phyloP scores from a whole-genome alignment of 2,329 filamentous ascomycete species.

The Fusarium sterilihyphosum region DNA sequence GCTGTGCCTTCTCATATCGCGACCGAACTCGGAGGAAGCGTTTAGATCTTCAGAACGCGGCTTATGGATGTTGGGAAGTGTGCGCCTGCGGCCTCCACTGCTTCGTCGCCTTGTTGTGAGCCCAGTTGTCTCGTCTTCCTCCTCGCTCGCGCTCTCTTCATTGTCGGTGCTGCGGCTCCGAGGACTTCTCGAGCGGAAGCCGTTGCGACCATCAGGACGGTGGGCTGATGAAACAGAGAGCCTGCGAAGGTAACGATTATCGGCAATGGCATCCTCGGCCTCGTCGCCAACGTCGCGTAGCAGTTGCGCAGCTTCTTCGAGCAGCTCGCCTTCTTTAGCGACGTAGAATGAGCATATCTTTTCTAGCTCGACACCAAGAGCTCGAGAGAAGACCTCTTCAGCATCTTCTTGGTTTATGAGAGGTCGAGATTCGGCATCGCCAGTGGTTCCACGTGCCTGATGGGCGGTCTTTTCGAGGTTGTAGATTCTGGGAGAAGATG shows the following conservation, averaged over 20 bases:
- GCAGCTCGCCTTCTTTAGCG: conserved; percentile 88
- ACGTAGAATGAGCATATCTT: conserved; percentile 94
- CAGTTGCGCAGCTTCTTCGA: conserved; percentile 81
- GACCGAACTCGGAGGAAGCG: conserved; percentile 68
- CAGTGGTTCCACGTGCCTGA: conserved; percentile 59
- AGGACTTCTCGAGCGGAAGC: conserved; percentile 48
- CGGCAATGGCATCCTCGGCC: conserved; percentile 64
- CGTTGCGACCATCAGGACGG: conserved; percentile 17
- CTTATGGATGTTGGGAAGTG: conserved; percentile 49
- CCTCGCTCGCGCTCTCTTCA: conserved; percentile 73
- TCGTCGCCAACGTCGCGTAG: conserved; percentile 77
- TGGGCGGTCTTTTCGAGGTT: conserved; percentile 88
- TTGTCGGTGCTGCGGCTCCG: conserved; percentile 62
- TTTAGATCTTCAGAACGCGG: conserved; percentile 63
- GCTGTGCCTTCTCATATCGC: conserved; percentile 67
- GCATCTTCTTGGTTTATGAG: conserved; percentile 79
- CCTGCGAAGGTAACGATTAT: conserved; percentile 49
- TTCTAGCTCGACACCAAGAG: conserved; percentile 88
- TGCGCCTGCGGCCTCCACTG: conserved; percentile 53
- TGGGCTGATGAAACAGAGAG: conserved; percentile 42
- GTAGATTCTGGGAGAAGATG: conserved; percentile 78
- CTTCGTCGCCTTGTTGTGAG: conserved; percentile 59
- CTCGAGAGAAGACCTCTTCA: conserved; percentile 81
- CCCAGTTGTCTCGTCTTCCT: conserved; percentile 68
- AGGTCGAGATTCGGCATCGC: conserved; percentile 86